Percentiles rank a stretch among this genome's conserved stretches.
Conservation (phyloP, 129 eudicot genomes). For the Flaveria sonorensis region DNA sequence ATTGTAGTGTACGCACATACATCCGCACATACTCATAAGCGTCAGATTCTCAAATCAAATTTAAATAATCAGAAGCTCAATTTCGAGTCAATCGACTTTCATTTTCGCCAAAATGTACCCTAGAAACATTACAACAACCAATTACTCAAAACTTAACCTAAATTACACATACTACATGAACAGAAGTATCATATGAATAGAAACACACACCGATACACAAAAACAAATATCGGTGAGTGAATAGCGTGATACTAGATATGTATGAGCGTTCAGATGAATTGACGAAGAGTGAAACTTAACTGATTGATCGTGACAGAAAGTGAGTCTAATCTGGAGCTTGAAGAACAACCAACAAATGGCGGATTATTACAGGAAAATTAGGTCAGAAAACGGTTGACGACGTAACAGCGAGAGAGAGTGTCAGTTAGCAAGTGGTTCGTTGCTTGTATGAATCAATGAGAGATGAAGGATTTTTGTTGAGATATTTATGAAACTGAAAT, state of each 20-base stretch:
- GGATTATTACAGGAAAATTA: background rate
- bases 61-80: constrained; percentile 3
- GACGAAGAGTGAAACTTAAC: constrained; percentile 19
- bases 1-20: background rate
- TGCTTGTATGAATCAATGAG: no score
- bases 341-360: constrained; percentile 17
- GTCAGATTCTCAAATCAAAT: constrained; percentile 3
- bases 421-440: constrained; percentile 9
- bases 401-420: constrained; percentile 35
- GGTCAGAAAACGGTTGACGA: constrained; percentile 34
- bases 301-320: constrained; percentile 27
- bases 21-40: background rate
- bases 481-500: constrained; percentile 23
- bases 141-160: constrained; percentile 2
- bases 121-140: constrained; percentile 10
- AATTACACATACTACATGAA: constrained; percentile 25
- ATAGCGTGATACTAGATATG: background rate
- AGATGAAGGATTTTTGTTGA: background rate
- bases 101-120: constrained; percentile 16
- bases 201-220: background rate
- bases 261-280: constrained; percentile 9
- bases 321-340: constrained; percentile 22
- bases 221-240: background rate
- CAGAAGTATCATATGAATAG: constrained; percentile 3
- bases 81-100: background rate